Conservation (phyloP, 108 stramenopile genomes). For the Craspedostauros australis region DNA sequence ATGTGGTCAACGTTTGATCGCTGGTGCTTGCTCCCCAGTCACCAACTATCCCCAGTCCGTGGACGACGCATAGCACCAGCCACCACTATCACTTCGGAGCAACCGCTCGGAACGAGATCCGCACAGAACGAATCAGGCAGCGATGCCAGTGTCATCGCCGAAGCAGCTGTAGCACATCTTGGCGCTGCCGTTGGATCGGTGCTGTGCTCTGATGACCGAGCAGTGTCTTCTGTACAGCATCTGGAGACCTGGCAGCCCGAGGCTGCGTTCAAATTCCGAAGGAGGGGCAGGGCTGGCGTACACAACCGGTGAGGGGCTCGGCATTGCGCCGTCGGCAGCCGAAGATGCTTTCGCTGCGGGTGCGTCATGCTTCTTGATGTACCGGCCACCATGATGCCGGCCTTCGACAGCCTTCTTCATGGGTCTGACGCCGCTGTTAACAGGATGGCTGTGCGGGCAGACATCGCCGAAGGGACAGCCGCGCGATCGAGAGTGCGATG, state of each 20-base stretch:
- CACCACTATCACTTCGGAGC: too few relatives aligned
- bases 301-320: conserved; percentile 58
- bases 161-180: conserved; percentile 28
- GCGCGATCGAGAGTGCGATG: conserved; percentile 8
- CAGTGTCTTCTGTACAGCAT: conserved; percentile 69
- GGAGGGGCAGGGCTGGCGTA: conserved; percentile 76
- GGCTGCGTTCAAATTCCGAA: conserved; percentile 60
- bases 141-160: conserved; percentile 21
- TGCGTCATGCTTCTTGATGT: conserved; percentile 33
- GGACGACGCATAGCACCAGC: too few relatives aligned
- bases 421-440: conserved; percentile 14
- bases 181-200: conserved; percentile 15
- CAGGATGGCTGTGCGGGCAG: conserved; percentile 60
- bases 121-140: too few relatives aligned
- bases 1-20: too few relatives aligned
- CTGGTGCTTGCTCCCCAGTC: too few relatives aligned
- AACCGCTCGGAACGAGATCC: too few relatives aligned
- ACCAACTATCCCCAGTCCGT: too few relatives aligned
- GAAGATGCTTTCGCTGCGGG: conserved; percentile 18
- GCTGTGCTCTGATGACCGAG: conserved; percentile 29
- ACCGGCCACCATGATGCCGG: conserved; percentile 30
- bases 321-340: conserved; percentile 8
- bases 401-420: conserved; percentile 17
- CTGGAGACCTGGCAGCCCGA: conserved; percentile 70
- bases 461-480: conserved; percentile 61